Evolutionary conservation across 1,139 yeast species (phyloP).

Genomic region (Saccharomyces hybrid): DNA sequence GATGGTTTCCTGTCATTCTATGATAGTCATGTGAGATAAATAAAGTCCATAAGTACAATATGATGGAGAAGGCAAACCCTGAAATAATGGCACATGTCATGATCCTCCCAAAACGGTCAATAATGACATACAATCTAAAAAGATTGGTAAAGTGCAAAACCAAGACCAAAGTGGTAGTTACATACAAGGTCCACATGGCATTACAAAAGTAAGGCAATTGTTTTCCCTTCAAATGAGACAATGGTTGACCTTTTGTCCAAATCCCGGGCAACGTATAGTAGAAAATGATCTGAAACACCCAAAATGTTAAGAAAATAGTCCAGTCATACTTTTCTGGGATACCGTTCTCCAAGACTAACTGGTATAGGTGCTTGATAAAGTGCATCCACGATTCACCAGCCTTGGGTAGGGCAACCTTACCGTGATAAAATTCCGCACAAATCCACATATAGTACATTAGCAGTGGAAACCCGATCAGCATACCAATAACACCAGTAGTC

Average conservation of each 20-base stretch:
- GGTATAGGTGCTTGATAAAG: slow-evolving; percentile 41
- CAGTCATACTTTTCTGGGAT: slow-evolving; percentile 64
- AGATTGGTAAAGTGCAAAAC: slow-evolving; percentile 64
- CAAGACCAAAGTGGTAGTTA: slow-evolving; percentile 51
- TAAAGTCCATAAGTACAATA: slow-evolving; percentile 57
- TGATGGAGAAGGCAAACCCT: slow-evolving; percentile 60
- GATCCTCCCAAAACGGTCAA: slow-evolving; percentile 81
- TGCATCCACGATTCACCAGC: slow-evolving; percentile 51
- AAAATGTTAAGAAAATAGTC: slow-evolving; percentile 61
- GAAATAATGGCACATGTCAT: slow-evolving; percentile 84
- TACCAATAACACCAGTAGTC: slow-evolving; percentile 82
- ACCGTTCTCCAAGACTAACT: slow-evolving; percentile 45
- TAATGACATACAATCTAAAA: slow-evolving; percentile 62
- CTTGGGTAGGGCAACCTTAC: slow-evolving; percentile 62
- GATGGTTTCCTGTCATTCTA: slow-evolving; percentile 82
- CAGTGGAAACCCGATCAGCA: slow-evolving; percentile 87
- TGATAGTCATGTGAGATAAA: slow-evolving; percentile 66
- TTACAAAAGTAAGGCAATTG: slow-evolving; percentile 91
- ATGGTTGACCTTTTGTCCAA: slow-evolving; percentile 91
- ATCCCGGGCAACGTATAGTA: slow-evolving; percentile 90
- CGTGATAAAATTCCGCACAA: slow-evolving; percentile 71
- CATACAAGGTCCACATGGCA: slow-evolving; percentile 78
- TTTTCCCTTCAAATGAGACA: slow-evolving; percentile 66
- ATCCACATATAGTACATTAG: slow-evolving; percentile 98
- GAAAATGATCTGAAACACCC: slow-evolving; percentile 62